phyloP scores from a whole-genome alignment of 306 rosid species.

The Dalbergia cultrata region DNA sequence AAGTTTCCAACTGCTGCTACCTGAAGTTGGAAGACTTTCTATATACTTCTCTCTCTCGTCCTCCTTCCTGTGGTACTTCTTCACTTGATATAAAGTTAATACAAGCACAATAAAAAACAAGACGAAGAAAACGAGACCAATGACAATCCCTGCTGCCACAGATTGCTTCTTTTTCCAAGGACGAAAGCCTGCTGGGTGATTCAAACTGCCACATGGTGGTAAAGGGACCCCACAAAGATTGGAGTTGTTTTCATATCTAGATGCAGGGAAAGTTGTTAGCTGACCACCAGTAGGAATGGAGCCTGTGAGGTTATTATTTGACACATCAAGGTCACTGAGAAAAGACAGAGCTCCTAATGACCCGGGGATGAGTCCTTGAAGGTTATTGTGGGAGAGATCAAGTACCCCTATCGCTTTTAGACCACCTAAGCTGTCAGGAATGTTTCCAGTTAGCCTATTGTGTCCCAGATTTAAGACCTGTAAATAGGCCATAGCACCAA shows the following conservation, averaged over 20 bases:
- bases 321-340: constrained; percentile 82
- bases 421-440: constrained; percentile 76
- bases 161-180: constrained; percentile 56
- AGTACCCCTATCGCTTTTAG: constrained; percentile 69
- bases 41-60: constrained; percentile 61
- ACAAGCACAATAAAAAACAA: constrained; percentile 52
- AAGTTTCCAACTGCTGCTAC: constrained; percentile 79
- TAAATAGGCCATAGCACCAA: constrained; percentile 63
- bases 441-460: constrained; percentile 62
- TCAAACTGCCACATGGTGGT: constrained; percentile 50
- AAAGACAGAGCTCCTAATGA: constrained; percentile 70
- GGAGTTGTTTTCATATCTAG: constrained; percentile 78
- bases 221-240: constrained; percentile 79
- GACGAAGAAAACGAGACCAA: constrained; percentile 57
- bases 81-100: constrained; percentile 57
- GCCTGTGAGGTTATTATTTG: constrained; percentile 76
- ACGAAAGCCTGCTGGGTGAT: constrained; percentile 34
- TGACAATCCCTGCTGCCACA: constrained; percentile 49
- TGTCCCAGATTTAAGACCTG: constrained; percentile 82
- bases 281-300: constrained; percentile 78
- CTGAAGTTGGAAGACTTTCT: constrained; percentile 81
- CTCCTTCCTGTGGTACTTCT: constrained; percentile 51
- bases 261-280: constrained; percentile 73
- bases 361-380: constrained; percentile 69
- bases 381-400: constrained; percentile 76